These are phyloP conservation scores for Solanum acaule DNA, from an alignment of 257 asterid species.

Conservation along the genomic window DNA sequence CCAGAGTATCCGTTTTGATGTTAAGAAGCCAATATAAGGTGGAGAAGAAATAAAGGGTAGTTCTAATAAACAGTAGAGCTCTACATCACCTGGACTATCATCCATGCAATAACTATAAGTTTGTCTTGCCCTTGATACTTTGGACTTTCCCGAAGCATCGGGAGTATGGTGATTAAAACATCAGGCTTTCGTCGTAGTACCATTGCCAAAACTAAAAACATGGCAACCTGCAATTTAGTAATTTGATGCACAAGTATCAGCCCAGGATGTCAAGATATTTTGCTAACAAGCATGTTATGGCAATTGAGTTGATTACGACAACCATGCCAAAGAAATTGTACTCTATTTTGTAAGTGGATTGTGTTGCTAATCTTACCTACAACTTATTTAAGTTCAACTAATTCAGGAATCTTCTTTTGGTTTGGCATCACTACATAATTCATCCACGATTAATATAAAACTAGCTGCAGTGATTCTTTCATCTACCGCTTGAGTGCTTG, in stretches of 20 bases:
- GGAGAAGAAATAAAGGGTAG: neutral
- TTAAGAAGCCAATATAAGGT: neutral
- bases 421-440: neutral
- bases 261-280: neutral
- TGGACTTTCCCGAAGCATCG: constrained; percentile 43
- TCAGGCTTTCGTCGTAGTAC: constrained; percentile 78
- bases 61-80: neutral
- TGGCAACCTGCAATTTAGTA: constrained; percentile 56
- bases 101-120: constrained; percentile 61
- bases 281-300: neutral
- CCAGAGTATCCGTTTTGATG: constrained; percentile 1
- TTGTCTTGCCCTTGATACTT: constrained; percentile 82
- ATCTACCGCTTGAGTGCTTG: neutral
- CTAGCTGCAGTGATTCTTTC: neutral
- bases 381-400: neutral
- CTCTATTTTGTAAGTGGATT: neutral
- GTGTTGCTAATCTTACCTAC: neutral
- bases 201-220: constrained; percentile 55
- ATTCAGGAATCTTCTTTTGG: neutral
- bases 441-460: neutral
- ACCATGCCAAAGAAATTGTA: neutral
- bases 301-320: neutral
- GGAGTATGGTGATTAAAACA: constrained; percentile 37
- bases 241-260: neutral
- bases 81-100: constrained; percentile 52